Base-by-base conservation (phyloP, 495 filamentous ascomycete species). In the Entonaema liquescens region DNA sequence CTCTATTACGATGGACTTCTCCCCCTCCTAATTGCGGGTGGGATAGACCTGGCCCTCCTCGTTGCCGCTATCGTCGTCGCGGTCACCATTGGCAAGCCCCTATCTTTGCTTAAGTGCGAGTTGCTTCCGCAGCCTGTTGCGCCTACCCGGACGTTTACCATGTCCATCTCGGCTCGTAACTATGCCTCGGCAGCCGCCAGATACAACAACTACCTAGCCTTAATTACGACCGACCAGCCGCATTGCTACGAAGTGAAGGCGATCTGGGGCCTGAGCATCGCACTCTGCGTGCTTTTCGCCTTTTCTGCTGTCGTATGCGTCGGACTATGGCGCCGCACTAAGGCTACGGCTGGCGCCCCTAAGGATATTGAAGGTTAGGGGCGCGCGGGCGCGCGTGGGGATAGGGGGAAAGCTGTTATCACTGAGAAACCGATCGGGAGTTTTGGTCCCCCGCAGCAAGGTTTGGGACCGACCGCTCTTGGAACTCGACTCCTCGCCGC, bases 161-260 rank as follows among this genome's bases (percentile, higher is more conserved):
- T 69, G 15, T 59, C 70, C 6, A 65, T 72, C 49, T 68, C 68
- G 9, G 65, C 74, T 29, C 76, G 68, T 23, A 62, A 69, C 47
- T 76, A 59, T 23, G 40, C 50, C 26, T 65, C 61, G 2, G 76
- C 76, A n/a, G 75, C 76, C 19, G 47, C 52, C 21, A 68, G 52
- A 47, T 79, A 78, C 62, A 70, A 68, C 26, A 75, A 57, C 61
- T 79, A 75, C 52, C 57, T 74, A 31, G 68, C 65, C 17, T 31
- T 72, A 38, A 72, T 74, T 56, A 76, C 62, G 21, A 74, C 70
- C 6, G 90, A 86, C 59, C 89, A 89, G 81, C 77, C 85, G 15
- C 91, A 92, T 64, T 97, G 95, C 82, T 88, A 87, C 70, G 89
- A 95, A 84, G 90, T 91, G 79, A 97, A 97, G 83, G 88, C 91